phyloP scores from a whole-genome alignment of 75 land plant genomes.

The Pinus tabuliformis region DNA sequence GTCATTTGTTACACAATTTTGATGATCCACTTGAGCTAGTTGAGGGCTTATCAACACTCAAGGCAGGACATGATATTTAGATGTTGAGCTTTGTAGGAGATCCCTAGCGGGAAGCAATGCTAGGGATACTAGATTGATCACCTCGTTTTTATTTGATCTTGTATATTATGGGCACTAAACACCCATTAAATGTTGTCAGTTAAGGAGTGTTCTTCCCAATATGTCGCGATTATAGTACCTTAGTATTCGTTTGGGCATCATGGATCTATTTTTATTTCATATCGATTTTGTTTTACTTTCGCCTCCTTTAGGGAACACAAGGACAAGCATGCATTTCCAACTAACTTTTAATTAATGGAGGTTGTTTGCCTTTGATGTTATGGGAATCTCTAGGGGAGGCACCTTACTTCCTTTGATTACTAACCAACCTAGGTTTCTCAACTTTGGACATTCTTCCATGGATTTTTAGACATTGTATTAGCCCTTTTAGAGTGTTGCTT shows the following conservation, averaged over 20 bases:
- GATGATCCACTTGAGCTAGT: too few species aligned
- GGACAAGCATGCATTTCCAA: neutral
- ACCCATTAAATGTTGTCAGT: neutral
- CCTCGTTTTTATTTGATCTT: neutral
- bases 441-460: neutral
- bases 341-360: neutral
- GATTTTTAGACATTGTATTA: neutral
- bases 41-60: too few species aligned
- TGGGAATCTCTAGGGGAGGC: neutral
- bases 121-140: neutral
- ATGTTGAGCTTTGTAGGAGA: neutral
- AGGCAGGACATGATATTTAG: neutral
- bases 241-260: neutral
- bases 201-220: neutral
- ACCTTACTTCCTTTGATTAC: neutral
- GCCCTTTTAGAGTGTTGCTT: neutral
- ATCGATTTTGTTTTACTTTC: neutral
- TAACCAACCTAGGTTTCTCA: neutral
- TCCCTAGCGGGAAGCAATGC: too few species aligned
- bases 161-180: neutral
- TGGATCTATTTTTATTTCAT: neutral
- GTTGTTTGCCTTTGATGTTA: neutral
- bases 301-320: too few species aligned
- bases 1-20: too few species aligned
- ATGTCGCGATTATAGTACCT: neutral